Conservation (phyloP, 768 basidiomycete species). For the Serendipita indica region DNA sequence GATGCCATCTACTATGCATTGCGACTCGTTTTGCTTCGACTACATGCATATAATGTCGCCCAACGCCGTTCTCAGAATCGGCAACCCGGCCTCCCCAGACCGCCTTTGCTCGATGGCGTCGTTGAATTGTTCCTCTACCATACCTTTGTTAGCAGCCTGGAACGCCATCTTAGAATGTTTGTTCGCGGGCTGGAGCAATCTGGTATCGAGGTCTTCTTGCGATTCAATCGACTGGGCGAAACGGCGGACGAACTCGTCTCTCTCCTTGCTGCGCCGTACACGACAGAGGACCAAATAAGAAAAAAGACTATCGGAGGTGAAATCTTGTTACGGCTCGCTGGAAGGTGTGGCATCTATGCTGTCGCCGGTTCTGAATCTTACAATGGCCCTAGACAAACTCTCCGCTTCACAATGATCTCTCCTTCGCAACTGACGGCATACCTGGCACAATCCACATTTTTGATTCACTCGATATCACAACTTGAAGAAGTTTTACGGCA, state of each 20-base stretch:
- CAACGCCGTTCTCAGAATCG: conserved; percentile 9
- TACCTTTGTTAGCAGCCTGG: conserved; percentile 51
- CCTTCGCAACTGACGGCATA: conserved; percentile 68
- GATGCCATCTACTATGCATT: conserved; percentile 54
- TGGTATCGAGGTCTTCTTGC: conserved; percentile 41
- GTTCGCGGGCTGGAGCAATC: conserved; percentile 33
- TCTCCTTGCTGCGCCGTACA: conserved; percentile 22
- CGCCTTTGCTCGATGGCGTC: conserved; percentile 52
- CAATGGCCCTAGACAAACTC: conserved; percentile 37
- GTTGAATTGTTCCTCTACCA: conserved; percentile 71
- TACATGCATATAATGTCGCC: conserved; percentile 36
- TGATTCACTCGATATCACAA: conserved; percentile 61
- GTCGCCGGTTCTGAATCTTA: too few species aligned
- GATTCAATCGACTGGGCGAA: conserved; percentile 53
- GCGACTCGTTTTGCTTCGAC: conserved; percentile 46
- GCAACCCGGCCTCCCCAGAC: neutral
- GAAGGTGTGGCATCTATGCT: neutral
- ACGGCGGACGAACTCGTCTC: conserved; percentile 44
- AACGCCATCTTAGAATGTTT: conserved; percentile 40
- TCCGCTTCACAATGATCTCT: conserved; percentile 61
- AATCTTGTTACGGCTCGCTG: conserved; percentile 50
- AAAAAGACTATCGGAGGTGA: conserved; percentile 47
- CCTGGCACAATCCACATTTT: conserved; percentile 61
- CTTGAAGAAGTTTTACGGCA: conserved; percentile 58
- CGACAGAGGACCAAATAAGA: conserved; percentile 18